Evolutionary conservation across 768 basidiomycete genomes (phyloP).

Genomic region (Roridomyces roridus): DNA sequence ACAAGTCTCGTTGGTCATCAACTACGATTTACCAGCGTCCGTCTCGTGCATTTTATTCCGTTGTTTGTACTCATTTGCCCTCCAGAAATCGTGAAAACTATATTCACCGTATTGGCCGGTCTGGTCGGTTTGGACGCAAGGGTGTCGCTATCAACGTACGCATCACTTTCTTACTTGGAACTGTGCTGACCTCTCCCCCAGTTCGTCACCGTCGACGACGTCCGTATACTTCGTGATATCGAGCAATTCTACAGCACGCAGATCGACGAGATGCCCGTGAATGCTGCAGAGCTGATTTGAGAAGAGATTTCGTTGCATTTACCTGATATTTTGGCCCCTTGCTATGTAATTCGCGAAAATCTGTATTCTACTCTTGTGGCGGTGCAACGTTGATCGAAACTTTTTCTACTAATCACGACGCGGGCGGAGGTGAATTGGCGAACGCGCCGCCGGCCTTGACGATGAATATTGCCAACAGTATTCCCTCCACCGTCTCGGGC

Average conservation of each 20-base stretch:
- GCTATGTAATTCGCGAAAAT: constrained; percentile 18
- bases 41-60: constrained; percentile 32
- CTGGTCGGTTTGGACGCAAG: constrained; percentile 98
- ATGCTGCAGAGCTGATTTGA: constrained; percentile 94
- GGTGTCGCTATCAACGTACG: constrained; percentile 98
- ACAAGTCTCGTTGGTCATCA: constrained; percentile 96
- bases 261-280: constrained; percentile 98
- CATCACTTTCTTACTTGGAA: constrained; percentile 17
- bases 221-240: constrained; percentile 95
- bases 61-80: constrained; percentile 15
- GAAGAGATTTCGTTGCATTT: constrained; percentile 34
- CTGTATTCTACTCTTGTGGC: neutral
- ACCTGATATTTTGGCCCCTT: constrained; percentile 9
- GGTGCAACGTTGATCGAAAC: neutral
- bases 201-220: constrained; percentile 96
- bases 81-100: constrained; percentile 96
- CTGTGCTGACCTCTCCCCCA: constrained; percentile 37
- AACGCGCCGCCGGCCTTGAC: neutral
- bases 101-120: constrained; percentile 99
- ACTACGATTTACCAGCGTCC: constrained; percentile 94
- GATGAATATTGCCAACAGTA: constrained; percentile 92
- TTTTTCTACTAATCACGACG: neutral
- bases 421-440: neutral
- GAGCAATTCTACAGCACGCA: constrained; percentile 98
- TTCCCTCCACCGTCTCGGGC: constrained; percentile 84